Conservation (phyloP, 441 rosid genomes). For the Corymbia citriodora region DNA sequence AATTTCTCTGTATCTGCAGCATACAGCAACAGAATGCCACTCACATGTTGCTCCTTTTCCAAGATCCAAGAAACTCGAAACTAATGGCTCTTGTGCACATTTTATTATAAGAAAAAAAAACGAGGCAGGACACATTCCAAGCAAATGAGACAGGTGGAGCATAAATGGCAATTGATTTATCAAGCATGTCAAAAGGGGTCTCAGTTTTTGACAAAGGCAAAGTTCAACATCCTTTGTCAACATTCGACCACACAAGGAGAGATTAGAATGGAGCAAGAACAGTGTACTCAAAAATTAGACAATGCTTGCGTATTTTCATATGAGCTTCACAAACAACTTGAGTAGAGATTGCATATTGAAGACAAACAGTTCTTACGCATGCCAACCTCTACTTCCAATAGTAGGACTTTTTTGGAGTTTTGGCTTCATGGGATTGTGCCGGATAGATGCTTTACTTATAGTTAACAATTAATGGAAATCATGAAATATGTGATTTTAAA, state of each 20-base stretch:
- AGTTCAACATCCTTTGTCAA: not conserved
- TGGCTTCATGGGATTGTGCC: not conserved
- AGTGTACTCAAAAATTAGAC: not conserved
- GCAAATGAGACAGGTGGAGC: not conserved
- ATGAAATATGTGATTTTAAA: not conserved
- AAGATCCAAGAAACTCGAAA: not conserved
- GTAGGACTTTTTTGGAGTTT: not conserved
- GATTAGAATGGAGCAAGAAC: not conserved
- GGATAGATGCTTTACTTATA: not conserved
- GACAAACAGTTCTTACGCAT: not conserved
- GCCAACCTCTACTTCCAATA: not conserved
- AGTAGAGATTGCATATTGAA: not conserved
- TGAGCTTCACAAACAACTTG: not conserved
- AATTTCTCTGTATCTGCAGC: slow-evolving; percentile 84
- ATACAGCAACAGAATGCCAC: not conserved
- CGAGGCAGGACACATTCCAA: not conserved
- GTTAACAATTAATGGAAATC: not conserved
- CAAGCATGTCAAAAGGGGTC: not conserved
- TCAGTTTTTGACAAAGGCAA: not conserved
- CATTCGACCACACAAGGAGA: not conserved
- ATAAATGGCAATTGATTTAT: not conserved
- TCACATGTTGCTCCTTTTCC: not conserved
- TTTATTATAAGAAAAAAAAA: not conserved
- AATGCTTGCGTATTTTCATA: not conserved
- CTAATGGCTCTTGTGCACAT: not conserved